Conservation (phyloP, 1,139 yeast genomes). For the Trichomonascaceae sp. region DNA sequence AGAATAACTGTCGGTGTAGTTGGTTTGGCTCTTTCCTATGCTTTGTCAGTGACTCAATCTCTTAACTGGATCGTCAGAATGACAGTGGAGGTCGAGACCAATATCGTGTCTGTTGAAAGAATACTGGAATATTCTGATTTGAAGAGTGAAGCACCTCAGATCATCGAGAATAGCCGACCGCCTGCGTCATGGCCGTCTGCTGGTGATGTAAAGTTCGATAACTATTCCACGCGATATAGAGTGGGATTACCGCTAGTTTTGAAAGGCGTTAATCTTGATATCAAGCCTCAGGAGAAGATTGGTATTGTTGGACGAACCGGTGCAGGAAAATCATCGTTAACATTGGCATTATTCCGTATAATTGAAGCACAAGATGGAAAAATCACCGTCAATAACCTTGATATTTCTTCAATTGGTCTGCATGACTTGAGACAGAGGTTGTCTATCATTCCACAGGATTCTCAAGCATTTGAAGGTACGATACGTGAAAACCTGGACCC, state of each 20-base stretch:
- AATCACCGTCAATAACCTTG: conserved; percentile 65
- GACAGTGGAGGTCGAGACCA: conserved; percentile 97
- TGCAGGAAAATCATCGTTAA: conserved; percentile 91
- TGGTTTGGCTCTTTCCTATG: conserved; percentile 89
- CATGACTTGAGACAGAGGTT: conserved; percentile 76
- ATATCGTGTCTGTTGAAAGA: conserved; percentile 94
- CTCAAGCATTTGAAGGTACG: conserved; percentile 92
- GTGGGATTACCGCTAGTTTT: conserved; percentile 77
- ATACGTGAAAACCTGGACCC: conserved; percentile 89
- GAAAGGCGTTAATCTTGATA: conserved; percentile 59
- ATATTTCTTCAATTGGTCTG: conserved; percentile 69
- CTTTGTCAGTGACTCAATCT: conserved; percentile 86
- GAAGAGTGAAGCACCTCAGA: conserved; percentile 73
- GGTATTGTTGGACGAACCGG: conserved; percentile 97
- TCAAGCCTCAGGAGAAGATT: conserved; percentile 75
- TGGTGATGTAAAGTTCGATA: conserved; percentile 65
- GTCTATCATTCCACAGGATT: conserved; percentile 94
- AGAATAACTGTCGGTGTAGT: conserved; percentile 79
- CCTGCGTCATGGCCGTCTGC: conserved; percentile 65
- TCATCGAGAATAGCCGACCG: conserved; percentile 68
- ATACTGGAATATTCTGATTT: conserved; percentile 77
- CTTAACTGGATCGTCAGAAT: conserved; percentile 96
- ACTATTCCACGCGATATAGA: conserved; percentile 82
- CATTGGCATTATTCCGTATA: conserved; percentile 82
- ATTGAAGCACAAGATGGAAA: conserved; percentile 75